phyloP scores from a whole-genome alignment of 2,329 filamentous ascomycete species.

The Cladophialophora immunda region DNA sequence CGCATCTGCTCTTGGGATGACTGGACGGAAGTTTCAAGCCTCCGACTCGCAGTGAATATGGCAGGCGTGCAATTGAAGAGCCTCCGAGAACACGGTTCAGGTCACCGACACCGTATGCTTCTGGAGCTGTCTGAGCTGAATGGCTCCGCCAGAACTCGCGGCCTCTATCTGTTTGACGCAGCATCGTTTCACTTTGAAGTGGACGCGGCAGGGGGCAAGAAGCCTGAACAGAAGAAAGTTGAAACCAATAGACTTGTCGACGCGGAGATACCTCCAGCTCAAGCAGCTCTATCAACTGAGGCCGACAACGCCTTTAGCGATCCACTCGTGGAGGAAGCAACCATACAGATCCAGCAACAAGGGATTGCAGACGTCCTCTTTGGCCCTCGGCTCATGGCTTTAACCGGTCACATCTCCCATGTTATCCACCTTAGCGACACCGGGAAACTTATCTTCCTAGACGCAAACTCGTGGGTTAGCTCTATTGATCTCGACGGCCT shows the following conservation, averaged over 20 bases:
- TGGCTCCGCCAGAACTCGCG: slow-evolving; percentile 6
- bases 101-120: neutral
- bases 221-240: neutral
- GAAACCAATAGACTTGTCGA: neutral
- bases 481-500: neutral
- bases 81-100: neutral
- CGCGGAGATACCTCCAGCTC: neutral
- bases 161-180: slow-evolving; percentile 2
- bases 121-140: slow-evolving; percentile 8
- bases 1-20: neutral
- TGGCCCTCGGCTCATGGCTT: neutral
- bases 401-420: neutral
- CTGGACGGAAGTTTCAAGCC: neutral
- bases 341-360: neutral
- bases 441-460: slow-evolving; percentile 2
- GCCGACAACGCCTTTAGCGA: neutral
- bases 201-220: neutral
- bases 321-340: neutral
- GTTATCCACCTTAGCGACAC: slow-evolving; percentile 1
- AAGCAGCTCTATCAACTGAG: neutral
- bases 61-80: neutral
- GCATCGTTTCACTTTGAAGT: neutral
- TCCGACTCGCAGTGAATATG: neutral
- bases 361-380: neutral
- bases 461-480: slow-evolving; percentile 5